Evolutionary conservation across 2,329 filamentous ascomycete genomes (phyloP), one percentile per base, ranked within the genome.

Genomic region (Cercospora zeina): DNA sequence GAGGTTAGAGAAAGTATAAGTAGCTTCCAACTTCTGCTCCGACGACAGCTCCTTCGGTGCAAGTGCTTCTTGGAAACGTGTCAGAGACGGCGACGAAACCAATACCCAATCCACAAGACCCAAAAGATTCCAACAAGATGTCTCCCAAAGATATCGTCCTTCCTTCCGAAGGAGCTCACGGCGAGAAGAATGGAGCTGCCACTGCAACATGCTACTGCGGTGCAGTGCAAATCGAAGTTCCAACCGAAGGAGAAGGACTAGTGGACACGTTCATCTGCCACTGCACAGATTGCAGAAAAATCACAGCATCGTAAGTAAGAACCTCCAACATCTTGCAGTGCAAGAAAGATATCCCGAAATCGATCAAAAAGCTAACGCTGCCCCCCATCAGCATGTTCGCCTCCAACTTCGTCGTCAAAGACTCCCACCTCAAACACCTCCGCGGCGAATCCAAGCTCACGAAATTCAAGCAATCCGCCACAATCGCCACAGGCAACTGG

Each of bases 191-290:
- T 24, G 49, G 49, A 21, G 66, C 67, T 33, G 83, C 83, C 3
- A 85, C 83, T 5, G 83, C 83, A 0, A 85, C 84, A 0, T 87
- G 84, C 68, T 84, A 80, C 68, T 86, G 84, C 64, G 83, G 84
- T 19, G 74, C 79, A 8, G 81, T 86, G 0, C 83, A 86, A 62
- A 72, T 86, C 1, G 69, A 76, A 49, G 81, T 86, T 68, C 71
- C 82, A 1, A 80, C 75, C 16, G 66, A 79, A 63, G 77, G 73
- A 0, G 77, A 77, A 0, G 80, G 77, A 9, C 71, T 86, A 0
- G 64, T 82, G 16, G 73, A 75, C 62, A 80, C 77, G 4, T 86
- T 87, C 68, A 68, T 87, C 67, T 88, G 85, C 74, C 78, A 87
- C 75, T 88, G 85, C 71, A 71, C 73, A 21, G 84, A 87, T 42